These are phyloP conservation scores for Blakeslea trispora DNA, from an alignment of 371 early-diverging fungal species.

Conservation along the genomic window DNA sequence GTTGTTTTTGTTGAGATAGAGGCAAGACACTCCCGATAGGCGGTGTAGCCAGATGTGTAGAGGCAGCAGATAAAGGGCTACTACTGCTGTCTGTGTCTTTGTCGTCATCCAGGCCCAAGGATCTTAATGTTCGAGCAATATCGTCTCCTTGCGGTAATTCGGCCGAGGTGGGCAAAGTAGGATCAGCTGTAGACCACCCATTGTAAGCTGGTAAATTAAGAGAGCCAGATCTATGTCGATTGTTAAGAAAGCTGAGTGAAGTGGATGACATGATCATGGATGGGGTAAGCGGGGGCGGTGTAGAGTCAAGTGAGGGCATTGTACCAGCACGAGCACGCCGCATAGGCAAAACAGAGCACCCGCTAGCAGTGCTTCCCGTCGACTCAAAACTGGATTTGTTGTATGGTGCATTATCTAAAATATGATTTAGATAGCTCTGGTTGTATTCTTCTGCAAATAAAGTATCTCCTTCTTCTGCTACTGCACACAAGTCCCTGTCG, in stretches of 20 bases:
- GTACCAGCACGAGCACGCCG: constrained; percentile 78
- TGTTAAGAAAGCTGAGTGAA: constrained; percentile 1
- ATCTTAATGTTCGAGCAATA: constrained; percentile 71
- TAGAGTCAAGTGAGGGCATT: constrained; percentile 63
- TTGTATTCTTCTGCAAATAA: neutral
- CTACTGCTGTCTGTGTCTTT: constrained; percentile 28
- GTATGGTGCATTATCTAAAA: neutral
- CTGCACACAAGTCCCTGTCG: neutral
- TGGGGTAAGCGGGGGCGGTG: constrained; percentile 27
- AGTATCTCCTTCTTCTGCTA: neutral
- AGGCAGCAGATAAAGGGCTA: constrained; percentile 24
- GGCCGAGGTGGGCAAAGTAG: constrained; percentile 51
- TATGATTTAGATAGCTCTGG: neutral
- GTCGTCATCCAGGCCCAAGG: constrained; percentile 78
- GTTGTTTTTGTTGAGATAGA: neutral
- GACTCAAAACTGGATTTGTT: neutral
- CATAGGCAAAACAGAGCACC: constrained; percentile 15
- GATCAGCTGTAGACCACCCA: constrained; percentile 49
- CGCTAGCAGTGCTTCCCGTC: neutral
- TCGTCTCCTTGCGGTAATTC: constrained; percentile 59
- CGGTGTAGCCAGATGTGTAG: constrained; percentile 21
- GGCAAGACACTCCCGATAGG: constrained; percentile 21
- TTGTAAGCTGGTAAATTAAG: constrained; percentile 57
- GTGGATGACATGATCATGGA: neutral
- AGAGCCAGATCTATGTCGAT: constrained; percentile 60